These are phyloP conservation scores for Verbena officinalis DNA, from an alignment of 257 asterid species.

Conservation along the genomic window DNA sequence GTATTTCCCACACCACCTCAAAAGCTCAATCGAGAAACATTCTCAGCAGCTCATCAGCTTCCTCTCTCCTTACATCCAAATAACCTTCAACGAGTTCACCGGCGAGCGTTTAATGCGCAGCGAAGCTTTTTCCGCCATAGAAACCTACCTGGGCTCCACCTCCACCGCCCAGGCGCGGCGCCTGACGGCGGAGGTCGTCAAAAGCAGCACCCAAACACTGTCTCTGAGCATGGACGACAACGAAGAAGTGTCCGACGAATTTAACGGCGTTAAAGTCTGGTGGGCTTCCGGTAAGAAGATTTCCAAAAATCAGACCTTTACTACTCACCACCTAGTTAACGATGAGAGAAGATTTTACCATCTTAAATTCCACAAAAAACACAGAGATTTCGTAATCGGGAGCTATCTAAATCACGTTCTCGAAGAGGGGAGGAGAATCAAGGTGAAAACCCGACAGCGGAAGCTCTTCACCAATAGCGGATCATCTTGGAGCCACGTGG, in stretches of 20 bases:
- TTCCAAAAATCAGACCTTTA: conserved; percentile 34
- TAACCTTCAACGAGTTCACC: conserved; percentile 46
- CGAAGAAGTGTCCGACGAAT: conserved; percentile 36
- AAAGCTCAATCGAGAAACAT: conserved; percentile 10
- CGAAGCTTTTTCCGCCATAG: conserved; percentile 40
- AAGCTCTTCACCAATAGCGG: conserved; percentile 43
- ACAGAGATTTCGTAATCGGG: conserved; percentile 18
- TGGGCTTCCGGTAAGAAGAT: conserved; percentile 40
- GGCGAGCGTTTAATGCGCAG: conserved; percentile 39
- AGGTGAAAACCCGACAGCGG: conserved; percentile 30
- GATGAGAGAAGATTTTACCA: conserved; percentile 38
- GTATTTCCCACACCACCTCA: conserved; percentile 36
- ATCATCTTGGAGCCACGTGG: conserved; percentile 33
- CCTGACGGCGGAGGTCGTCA: conserved; percentile 36
- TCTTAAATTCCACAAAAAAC: conserved; percentile 30
- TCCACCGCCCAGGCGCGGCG: conserved; percentile 40
- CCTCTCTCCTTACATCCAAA: conserved; percentile 42
- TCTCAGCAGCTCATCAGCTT: conserved; percentile 12
- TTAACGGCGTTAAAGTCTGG: conserved; percentile 32
- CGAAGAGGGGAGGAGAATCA: conserved; percentile 31
- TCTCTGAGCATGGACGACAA: conserved; percentile 43
- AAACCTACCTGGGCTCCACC: conserved; percentile 40
- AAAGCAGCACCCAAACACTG: conserved; percentile 26
- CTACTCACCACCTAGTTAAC: conserved; percentile 25
- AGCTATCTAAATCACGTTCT: conserved; percentile 31